Base-by-base conservation (phyloP, 2,329 filamentous ascomycete genomes). In the Dactylonectria macrodidyma region DNA sequence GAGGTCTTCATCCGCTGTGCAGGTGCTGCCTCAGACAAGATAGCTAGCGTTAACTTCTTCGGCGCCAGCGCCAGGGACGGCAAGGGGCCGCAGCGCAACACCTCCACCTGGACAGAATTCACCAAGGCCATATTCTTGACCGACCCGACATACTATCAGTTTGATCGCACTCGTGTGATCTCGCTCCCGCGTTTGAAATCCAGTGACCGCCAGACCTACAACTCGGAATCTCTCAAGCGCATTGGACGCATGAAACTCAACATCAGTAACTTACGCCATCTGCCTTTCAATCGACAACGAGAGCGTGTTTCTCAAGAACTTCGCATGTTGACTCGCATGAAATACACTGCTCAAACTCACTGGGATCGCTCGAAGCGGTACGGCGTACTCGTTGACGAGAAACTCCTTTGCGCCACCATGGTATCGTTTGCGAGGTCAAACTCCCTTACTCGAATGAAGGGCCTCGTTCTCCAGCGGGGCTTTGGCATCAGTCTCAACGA, bases 61-160 rank as follows among this genome's bases (percentile, higher is more conserved):
- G 65, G 68, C 33, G 34, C 79, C 57, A 79, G 84, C 69, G 65
- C 72, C 9, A 19, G 59, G 14, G 61, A 69, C 16, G 72, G 74
- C 4, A 30, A 81, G 56, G 76, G 74, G 62, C 52, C 70, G 1
- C 77, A 76, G 66, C 78, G 82, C 30, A 78, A 77, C 2, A 74
- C 78, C 2, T 70, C 73, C 22, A 76, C 79, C 3, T 86, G 84
- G 76, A 68, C 73, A 48, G 87, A 88, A 67, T 88, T 84, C 69
- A 71, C 87, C 68, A 83, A 82, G 66, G 82, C 85, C 4, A 82
- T 85, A 1, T 88, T 84, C 71, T 72, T 86, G 54, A 81, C 82
- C 0, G 81, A 86, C 22, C 80, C 83, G 1, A 59, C 83, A 0
- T 88, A 87, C 74, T 81, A 83, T 34, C 83, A 86, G 56, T 83